Evolutionary conservation across 1,284 basidiomycete genomes (phyloP).

Genomic region (Stereum hirsutum): DNA sequence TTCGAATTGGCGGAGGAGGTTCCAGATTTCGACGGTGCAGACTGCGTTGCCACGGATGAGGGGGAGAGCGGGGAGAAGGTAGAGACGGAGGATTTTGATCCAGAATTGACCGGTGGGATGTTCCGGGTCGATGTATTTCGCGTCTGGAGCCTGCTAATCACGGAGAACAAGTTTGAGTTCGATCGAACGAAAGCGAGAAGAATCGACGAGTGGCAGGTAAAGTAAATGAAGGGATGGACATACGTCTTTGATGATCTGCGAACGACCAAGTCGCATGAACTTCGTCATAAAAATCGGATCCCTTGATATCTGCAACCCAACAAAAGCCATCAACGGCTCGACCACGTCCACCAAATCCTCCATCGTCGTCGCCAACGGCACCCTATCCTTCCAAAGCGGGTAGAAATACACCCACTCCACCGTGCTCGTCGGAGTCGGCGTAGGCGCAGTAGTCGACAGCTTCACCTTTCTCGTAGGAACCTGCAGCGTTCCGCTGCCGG

Average conservation of each 20-base stretch:
- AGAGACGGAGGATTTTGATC: constrained; percentile 73
- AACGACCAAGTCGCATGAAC: constrained; percentile 47
- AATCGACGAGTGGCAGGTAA: too few species aligned
- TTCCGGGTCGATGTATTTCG: constrained; percentile 40
- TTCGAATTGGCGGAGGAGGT: constrained; percentile 72
- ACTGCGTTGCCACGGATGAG: constrained; percentile 82
- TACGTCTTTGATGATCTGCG: too few species aligned
- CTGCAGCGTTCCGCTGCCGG: constrained; percentile 40
- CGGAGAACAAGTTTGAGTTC: too few species aligned
- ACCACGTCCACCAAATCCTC: constrained; percentile 68
- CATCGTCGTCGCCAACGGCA: constrained; percentile 56
- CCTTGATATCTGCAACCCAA: constrained; percentile 70
- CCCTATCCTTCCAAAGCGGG: constrained; percentile 66
- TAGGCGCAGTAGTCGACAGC: constrained; percentile 64
- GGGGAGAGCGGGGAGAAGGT: constrained; percentile 83
- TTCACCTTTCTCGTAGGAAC: constrained; percentile 47
- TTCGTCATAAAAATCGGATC: constrained; percentile 58
- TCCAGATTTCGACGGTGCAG: constrained; percentile 84
- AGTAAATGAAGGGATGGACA: too few species aligned
- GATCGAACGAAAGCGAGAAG: too few species aligned
- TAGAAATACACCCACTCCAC: constrained; percentile 86
- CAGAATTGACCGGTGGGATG: constrained; percentile 63
- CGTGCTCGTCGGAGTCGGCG: constrained; percentile 63
- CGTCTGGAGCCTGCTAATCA: too few species aligned
- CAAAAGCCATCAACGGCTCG: constrained; percentile 68